These are phyloP conservation scores for Aspergillus neotritici DNA, from an alignment of 2,329 filamentous ascomycete genomes.

Conservation along the genomic window DNA sequence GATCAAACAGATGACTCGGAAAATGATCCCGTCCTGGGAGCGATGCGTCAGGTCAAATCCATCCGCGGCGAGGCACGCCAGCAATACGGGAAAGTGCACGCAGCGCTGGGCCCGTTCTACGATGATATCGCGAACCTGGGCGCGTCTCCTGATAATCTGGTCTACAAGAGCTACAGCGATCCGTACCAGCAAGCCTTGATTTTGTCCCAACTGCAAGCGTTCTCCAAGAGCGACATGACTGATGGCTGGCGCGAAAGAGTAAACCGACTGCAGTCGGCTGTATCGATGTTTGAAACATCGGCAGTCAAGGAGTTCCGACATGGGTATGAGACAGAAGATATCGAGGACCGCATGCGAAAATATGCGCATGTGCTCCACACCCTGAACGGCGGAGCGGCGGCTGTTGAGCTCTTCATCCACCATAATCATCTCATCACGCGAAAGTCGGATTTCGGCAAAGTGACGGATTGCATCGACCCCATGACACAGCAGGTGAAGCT, in stretches of 20 bases:
- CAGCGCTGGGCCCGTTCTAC: constrained; percentile 83
- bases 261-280: constrained; percentile 67
- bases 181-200: constrained; percentile 89
- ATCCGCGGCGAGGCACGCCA: constrained; percentile 78
- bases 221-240: constrained; percentile 74
- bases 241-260: constrained; percentile 66
- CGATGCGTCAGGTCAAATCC: constrained; percentile 67
- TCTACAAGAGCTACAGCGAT: constrained; percentile 82
- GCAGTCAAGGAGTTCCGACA: constrained; percentile 89
- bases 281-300: constrained; percentile 80
- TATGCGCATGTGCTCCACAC: constrained; percentile 81
- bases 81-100: constrained; percentile 87
- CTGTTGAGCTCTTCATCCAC: constrained; percentile 78
- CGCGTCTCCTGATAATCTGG: constrained; percentile 67
- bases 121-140: constrained; percentile 68
- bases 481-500: constrained; percentile 64
- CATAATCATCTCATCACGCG: constrained; percentile 80
- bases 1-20: constrained; percentile 43
- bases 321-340: constrained; percentile 81
- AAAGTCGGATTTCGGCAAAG: constrained; percentile 63
- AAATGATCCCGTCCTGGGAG: constrained; percentile 59
- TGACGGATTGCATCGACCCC: constrained; percentile 74
- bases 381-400: constrained; percentile 73
- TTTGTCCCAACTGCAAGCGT: constrained; percentile 71
- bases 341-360: constrained; percentile 79